phyloP scores from a whole-genome alignment of 805 yeast species.

The Saturnispora galanensis region DNA sequence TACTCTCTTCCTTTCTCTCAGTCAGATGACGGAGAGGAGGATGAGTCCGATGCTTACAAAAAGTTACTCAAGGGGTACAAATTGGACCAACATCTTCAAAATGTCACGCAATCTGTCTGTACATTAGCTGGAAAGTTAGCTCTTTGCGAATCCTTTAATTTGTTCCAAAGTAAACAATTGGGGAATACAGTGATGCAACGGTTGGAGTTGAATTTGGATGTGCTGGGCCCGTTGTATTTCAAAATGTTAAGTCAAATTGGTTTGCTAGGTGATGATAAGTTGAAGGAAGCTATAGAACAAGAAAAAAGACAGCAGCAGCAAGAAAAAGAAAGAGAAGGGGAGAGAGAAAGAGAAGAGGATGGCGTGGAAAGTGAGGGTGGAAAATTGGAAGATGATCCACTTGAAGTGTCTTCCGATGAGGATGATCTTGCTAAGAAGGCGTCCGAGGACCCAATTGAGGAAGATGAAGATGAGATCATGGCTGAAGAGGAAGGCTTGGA shows the following conservation, averaged over 20 bases:
- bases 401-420: constrained; percentile 10
- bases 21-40: constrained; percentile 10
- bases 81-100: background rate
- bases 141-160: constrained; percentile 9
- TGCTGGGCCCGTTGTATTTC: constrained; percentile 17
- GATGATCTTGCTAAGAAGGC: background rate
- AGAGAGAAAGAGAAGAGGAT: background rate
- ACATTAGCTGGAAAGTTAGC: constrained; percentile 18
- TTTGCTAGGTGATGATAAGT: background rate
- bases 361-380: constrained; percentile 3
- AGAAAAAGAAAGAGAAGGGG: background rate
- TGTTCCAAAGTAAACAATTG: background rate
- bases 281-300: background rate
- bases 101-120: constrained; percentile 13
- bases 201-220: constrained; percentile 18
- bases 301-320: background rate
- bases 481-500: constrained; percentile 6
- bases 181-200: constrained; percentile 13
- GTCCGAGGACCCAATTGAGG: background rate
- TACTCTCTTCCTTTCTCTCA: constrained; percentile 6
- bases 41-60: background rate
- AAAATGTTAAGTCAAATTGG: constrained; percentile 8
- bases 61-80: background rate
- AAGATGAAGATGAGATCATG: background rate
- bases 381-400: constrained; percentile 12